Percentiles rank a stretch among this genome's conserved stretches.
Evolutionary conservation across 1,139 yeast genomes (phyloP).

Genomic region (Geotrichum reessii): DNA sequence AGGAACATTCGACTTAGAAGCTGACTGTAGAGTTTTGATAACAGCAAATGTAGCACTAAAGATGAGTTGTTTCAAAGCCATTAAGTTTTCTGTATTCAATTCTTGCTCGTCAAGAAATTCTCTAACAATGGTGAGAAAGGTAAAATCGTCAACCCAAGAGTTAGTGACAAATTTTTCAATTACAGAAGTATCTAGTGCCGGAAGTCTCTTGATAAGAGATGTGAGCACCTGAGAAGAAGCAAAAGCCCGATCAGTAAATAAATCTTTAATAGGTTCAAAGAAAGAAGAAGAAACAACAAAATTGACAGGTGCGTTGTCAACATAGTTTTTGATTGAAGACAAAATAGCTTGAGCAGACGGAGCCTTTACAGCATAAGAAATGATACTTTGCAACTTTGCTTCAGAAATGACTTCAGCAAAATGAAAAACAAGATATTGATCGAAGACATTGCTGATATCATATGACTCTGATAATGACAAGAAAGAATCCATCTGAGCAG

Average conservation of each 20-base stretch:
- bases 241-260: slow-evolving; percentile 9
- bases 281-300: slow-evolving; percentile 8
- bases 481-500: slow-evolving; percentile 1
- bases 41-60: slow-evolving; percentile 5
- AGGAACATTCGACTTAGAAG: slow-evolving; percentile 2
- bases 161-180: slow-evolving; percentile 15
- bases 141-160: slow-evolving; percentile 16
- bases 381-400: slow-evolving; percentile 1
- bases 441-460: slow-evolving; percentile 10
- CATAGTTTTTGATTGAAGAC: slow-evolving; percentile 7
- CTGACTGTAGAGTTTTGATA: not conserved
- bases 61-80: not conserved
- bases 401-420: not conserved
- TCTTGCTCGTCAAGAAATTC: slow-evolving; percentile 5
- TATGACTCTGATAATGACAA: not conserved
- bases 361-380: slow-evolving; percentile 13
- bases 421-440: slow-evolving; percentile 1
- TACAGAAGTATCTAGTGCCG: slow-evolving; percentile 10
- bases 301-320: slow-evolving; percentile 11
- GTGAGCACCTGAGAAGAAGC: slow-evolving; percentile 14
- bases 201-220: slow-evolving; percentile 13
- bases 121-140: slow-evolving; percentile 16
- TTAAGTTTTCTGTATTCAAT: slow-evolving; percentile 1
- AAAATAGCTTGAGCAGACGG: not conserved
- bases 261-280: slow-evolving; percentile 14